Percentiles rank a stretch among this genome's conserved stretches.
Evolutionary conservation across 2,329 filamentous ascomycete genomes (phyloP).

Genomic region (Aureobasidium mangrovei): DNA sequence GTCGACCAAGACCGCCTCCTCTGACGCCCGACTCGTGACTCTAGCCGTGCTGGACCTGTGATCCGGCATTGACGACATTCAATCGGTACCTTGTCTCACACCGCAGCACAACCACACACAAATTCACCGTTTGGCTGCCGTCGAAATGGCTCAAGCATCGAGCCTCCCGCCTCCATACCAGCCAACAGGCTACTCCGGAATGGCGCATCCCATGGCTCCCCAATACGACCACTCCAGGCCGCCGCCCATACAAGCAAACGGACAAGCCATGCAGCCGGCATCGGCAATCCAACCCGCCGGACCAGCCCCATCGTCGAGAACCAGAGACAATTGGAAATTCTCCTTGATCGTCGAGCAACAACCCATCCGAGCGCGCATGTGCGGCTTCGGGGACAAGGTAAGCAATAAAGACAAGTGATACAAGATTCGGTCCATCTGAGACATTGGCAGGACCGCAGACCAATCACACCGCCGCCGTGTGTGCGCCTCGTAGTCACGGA

Average conservation of each 20-base stretch:
- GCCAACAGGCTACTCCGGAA: neutral
- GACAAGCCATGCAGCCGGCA: conserved; percentile 7
- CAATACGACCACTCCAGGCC: conserved; percentile 4
- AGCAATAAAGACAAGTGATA: conserved; percentile 18
- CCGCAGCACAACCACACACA: neutral
- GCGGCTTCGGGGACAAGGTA: conserved; percentile 97
- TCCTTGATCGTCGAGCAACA: conserved; percentile 65
- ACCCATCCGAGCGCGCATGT: conserved; percentile 90
- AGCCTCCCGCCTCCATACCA: conserved; percentile 3
- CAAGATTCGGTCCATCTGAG: conserved; percentile 20
- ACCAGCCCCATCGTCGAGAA: neutral
- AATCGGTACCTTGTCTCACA: conserved; percentile 6
- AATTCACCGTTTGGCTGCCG: conserved; percentile 11
- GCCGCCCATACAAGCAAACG: conserved; percentile 6
- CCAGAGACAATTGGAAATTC: neutral
- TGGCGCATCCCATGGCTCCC: neutral
- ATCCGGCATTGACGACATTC: neutral
- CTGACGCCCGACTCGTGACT: neutral
- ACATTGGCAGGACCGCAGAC: conserved; percentile 66
- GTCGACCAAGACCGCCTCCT: neutral
- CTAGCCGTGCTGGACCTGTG: neutral
- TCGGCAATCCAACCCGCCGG: neutral
- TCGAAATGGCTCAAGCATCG: conserved; percentile 8
- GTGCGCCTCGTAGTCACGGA: conserved; percentile 76
- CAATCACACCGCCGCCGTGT: conserved; percentile 92